Base-by-base conservation (phyloP, 148 eudicot genomes). In the Cornus florida region DNA sequence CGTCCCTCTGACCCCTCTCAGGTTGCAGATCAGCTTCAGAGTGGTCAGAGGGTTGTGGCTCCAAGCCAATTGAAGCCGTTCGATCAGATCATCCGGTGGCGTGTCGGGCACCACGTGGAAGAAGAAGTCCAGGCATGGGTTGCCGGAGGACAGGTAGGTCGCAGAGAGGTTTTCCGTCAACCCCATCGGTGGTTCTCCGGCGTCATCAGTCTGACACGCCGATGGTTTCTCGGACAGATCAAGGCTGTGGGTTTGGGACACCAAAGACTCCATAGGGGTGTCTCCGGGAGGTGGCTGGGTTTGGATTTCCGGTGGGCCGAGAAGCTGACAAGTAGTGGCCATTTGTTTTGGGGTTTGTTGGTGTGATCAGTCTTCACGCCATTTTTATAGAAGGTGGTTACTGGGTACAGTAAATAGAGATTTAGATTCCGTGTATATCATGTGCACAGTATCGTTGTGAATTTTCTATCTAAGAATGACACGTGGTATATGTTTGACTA, bases 21-120 rank as follows among this genome's bases (percentile, higher is more conserved):
- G 73, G 46, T 79, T 67, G 82, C 82, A 79, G 43, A 79, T 79
- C 20, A 79, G 77, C 28, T 79, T 79, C 3, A 79, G 66, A 17
- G 82, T 74, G 16, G 64, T 79, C n/a, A 67, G 4, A 0, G 82
- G 77, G 62, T 73, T 5, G 16, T 79, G 82, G 4, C n/a, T 33
- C 82, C 82, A 79, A 4, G 82, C 9, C 6, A 31, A 9, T 20
- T 48, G 5, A 0, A 79, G 65, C 13, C 64, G 66, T 65, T 17
- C 6, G 64, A 43, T 38, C 6, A 79, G 23, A 3, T 31, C n/a
- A 8, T 43, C 24, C 9, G 82, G 24, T 8, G 82, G 65, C 1
- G 82, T 72, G 20, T 66, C 39, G 13, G 82, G 82, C 23, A 68
- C 78, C 38, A 33, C 71, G 23, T 79, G 71, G 72, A 79, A 73